phyloP scores from a whole-genome alignment of 306 rosid genomes.

The Dryas drummondii region DNA sequence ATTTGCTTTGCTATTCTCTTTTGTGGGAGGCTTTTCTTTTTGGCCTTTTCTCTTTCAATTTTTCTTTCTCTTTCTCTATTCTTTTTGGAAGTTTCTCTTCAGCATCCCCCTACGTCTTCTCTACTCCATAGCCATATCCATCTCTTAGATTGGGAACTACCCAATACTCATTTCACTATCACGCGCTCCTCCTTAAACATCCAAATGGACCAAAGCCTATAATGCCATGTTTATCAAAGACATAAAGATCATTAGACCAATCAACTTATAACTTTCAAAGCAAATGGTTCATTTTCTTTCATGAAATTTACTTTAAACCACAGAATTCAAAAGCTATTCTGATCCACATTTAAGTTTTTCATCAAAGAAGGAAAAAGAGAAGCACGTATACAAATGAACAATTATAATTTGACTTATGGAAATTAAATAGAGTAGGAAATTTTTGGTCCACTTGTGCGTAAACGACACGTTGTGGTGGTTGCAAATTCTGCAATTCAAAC shows the following conservation, averaged over 20 bases:
- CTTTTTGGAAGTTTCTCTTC: slow-evolving; percentile 86
- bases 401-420: background rate
- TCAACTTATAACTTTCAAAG: background rate
- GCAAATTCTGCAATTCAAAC: background rate
- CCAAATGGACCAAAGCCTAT: no score
- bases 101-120: slow-evolving; percentile 27
- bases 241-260: background rate
- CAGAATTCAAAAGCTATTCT: background rate
- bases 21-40: slow-evolving; percentile 37
- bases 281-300: background rate
- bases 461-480: background rate
- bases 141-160: background rate
- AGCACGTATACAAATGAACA: background rate
- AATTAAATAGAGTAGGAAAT: background rate
- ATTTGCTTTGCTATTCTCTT: slow-evolving; percentile 27
- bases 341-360: background rate
- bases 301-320: background rate
- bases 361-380: background rate
- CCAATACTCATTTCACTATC: background rate
- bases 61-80: slow-evolving; percentile 20
- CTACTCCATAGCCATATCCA: slow-evolving; percentile 14
- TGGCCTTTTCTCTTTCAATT: slow-evolving; percentile 42
- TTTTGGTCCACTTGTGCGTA: background rate
- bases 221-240: background rate
- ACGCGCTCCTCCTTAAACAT: background rate